These are phyloP conservation scores for Ophiostoma piceae DNA, from an alignment of 2,329 filamentous ascomycete genomes.

Conservation along the genomic window DNA sequence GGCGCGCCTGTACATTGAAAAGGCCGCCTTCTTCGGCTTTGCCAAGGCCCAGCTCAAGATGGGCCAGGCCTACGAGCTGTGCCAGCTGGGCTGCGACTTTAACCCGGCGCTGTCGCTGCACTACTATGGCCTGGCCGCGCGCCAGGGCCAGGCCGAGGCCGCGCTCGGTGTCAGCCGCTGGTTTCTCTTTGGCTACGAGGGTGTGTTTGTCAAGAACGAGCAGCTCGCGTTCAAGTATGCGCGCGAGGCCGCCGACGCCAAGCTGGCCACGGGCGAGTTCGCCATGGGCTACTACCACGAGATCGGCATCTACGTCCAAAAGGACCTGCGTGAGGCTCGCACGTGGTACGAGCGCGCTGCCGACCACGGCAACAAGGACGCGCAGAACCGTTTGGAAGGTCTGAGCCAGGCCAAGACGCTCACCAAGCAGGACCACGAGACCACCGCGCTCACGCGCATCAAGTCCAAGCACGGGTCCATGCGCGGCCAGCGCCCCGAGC, in stretches of 20 bases:
- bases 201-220: conserved; percentile 91
- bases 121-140: conserved; percentile 88
- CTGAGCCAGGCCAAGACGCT: conserved; percentile 77
- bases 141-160: conserved; percentile 87
- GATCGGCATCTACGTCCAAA: conserved; percentile 86
- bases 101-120: conserved; percentile 88
- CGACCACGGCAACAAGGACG: conserved; percentile 87
- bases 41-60: conserved; percentile 96
- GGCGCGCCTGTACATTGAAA: conserved; percentile 86
- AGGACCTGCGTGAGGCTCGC: conserved; percentile 73
- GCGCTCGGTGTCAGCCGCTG: conserved; percentile 96
- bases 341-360: conserved; percentile 89
- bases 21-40: conserved; percentile 92
- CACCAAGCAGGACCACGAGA: conserved; percentile 88
- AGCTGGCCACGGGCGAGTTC: conserved; percentile 87
- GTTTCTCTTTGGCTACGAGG: conserved; percentile 94
- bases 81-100: conserved; percentile 89
- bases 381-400: conserved; percentile 72
- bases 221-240: conserved; percentile 89
- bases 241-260: conserved; percentile 73
- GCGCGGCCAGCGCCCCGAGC: conserved; percentile 55
- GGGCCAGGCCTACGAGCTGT: conserved; percentile 91
- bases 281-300: conserved; percentile 97
- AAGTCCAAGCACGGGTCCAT: conserved; percentile 72
- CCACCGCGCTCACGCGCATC: conserved; percentile 81